Evolutionary conservation across 2,329 filamentous ascomycete genomes (phyloP).

Genomic region (Mariannaea elegans): DNA sequence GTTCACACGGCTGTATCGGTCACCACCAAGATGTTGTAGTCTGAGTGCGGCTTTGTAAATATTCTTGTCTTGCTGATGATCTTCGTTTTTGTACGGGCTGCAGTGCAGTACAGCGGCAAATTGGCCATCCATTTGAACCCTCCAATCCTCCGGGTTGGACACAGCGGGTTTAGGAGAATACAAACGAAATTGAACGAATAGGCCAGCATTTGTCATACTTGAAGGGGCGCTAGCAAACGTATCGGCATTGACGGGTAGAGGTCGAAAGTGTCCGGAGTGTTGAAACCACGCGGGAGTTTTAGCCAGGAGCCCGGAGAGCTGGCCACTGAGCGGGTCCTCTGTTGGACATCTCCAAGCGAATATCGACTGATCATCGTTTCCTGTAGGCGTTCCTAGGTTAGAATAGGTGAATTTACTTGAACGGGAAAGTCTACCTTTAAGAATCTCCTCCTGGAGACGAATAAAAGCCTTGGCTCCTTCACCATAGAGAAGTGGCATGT

Average conservation of each 20-base stretch:
- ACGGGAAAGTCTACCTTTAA: background rate
- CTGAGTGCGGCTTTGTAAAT: background rate
- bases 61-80: background rate
- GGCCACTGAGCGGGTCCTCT: background rate
- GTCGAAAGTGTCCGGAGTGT: background rate
- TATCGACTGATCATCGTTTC: background rate
- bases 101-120: background rate
- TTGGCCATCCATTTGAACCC: background rate
- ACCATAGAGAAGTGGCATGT: conserved; percentile 8
- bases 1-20: background rate
- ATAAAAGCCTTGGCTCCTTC: background rate
- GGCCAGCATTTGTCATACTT: background rate
- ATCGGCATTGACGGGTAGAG: background rate
- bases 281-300: background rate
- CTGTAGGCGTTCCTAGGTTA: background rate
- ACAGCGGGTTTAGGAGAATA: background rate
- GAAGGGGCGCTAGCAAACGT: background rate
- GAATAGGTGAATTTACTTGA: background rate
- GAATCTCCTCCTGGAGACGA: conserved; percentile 12
- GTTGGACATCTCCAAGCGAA: background rate
- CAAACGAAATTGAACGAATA: background rate
- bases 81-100: background rate
- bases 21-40: background rate
- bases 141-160: background rate
- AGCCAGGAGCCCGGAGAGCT: background rate